Evolutionary conservation across 2,329 filamentous ascomycete species (phyloP).

Genomic region (Sphaerostilbella broomeana): DNA sequence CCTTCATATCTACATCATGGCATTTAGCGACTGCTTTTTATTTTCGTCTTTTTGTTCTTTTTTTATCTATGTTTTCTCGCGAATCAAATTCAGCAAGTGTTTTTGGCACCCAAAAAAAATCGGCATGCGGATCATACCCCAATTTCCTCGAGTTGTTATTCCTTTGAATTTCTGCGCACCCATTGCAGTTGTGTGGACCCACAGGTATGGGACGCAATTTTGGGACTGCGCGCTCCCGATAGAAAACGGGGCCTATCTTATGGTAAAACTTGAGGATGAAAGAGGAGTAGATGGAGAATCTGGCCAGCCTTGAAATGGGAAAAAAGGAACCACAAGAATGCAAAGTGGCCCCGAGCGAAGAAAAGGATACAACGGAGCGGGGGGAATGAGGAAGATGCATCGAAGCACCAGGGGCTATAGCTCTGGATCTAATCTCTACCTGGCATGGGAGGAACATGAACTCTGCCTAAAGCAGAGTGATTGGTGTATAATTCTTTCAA

Average conservation of each 20-base stretch:
- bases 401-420: slow-evolving; percentile 5
- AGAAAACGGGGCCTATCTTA: slow-evolving; percentile 18
- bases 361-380: slow-evolving; percentile 17
- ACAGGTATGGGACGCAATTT: slow-evolving; percentile 14
- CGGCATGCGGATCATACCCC: slow-evolving; percentile 33
- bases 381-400: slow-evolving; percentile 2
- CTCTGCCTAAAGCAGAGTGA: slow-evolving; percentile 6
- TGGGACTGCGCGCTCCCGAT: slow-evolving; percentile 15
- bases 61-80: slow-evolving; percentile 27
- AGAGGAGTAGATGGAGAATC: slow-evolving; percentile 20
- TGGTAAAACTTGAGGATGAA: slow-evolving; percentile 22
- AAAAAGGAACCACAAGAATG: slow-evolving; percentile 28
- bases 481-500: slow-evolving; percentile 12
- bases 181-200: slow-evolving; percentile 11
- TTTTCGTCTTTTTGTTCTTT: slow-evolving; percentile 5
- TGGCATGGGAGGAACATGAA: slow-evolving; percentile 11
- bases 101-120: slow-evolving; percentile 35
- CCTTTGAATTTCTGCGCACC: slow-evolving; percentile 19
- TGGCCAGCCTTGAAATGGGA: slow-evolving; percentile 22
- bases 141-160: slow-evolving; percentile 19
- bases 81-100: slow-evolving; percentile 29
- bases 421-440: slow-evolving; percentile 13
- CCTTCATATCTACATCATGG: slow-evolving; percentile 35
- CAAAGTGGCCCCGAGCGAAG: slow-evolving; percentile 20
- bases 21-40: slow-evolving; percentile 39